Percentiles rank a stretch among this genome's conserved stretches.
These are phyloP conservation scores for Bothriochloa decipiens DNA, from an alignment of 176 grass and related monocot species.

Conservation along the genomic window DNA sequence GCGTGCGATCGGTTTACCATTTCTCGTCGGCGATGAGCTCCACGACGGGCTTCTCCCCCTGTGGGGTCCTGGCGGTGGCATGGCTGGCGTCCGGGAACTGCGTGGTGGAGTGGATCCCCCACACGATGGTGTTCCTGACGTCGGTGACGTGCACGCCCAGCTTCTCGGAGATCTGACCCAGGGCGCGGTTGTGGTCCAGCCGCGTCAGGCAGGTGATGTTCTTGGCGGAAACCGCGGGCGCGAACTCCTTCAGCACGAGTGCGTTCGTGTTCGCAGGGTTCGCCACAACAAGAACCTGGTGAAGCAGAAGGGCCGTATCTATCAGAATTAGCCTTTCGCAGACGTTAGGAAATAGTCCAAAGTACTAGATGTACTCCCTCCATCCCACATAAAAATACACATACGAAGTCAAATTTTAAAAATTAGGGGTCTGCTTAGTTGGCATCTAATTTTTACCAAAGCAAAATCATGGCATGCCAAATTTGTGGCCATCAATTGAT, in stretches of 20 bases:
- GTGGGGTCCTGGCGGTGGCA: slow-evolving; percentile 48
- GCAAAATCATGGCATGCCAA: no score
- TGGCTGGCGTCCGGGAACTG: slow-evolving; percentile 80
- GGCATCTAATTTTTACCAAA: no score
- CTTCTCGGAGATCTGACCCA: slow-evolving; percentile 67
- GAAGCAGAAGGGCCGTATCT: neutral
- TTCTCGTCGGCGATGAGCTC: slow-evolving; percentile 61
- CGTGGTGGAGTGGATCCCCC: slow-evolving; percentile 90
- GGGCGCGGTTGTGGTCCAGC: slow-evolving; percentile 83
- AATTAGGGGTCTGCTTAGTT: no score
- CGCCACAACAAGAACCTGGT: slow-evolving; percentile 77
- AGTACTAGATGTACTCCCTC: no score
- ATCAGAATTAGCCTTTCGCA: neutral
- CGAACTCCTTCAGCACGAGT: slow-evolving; percentile 68
- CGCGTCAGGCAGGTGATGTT: slow-evolving; percentile 88
- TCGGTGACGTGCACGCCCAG: slow-evolving; percentile 54
- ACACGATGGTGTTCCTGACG: slow-evolving; percentile 77
- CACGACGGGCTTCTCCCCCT: slow-evolving; percentile 50
- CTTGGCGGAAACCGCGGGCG: slow-evolving; percentile 61
- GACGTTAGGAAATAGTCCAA: no score
- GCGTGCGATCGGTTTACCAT: slow-evolving; percentile 45
- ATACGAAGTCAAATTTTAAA: no score
- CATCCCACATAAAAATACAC: no score
- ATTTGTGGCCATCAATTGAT: no score
- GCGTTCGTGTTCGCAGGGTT: slow-evolving; percentile 92